These are phyloP conservation scores for Rhizopogon roseolus DNA, from an alignment of 768 basidiomycete genomes.

Conservation along the genomic window DNA sequence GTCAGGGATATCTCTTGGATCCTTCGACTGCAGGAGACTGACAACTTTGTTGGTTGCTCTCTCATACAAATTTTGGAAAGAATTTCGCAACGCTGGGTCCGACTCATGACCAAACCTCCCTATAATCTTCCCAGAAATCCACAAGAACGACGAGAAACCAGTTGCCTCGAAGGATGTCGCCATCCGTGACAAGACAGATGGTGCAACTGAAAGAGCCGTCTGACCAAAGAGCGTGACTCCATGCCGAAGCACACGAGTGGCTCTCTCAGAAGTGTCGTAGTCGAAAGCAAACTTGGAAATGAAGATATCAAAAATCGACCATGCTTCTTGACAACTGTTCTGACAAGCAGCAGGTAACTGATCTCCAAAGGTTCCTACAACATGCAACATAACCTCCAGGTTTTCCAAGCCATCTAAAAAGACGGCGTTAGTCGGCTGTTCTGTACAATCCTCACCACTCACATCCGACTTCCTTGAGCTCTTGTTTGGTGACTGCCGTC, in stretches of 20 bases:
- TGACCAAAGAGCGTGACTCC: slow-evolving; percentile 79
- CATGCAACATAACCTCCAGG: slow-evolving; percentile 84
- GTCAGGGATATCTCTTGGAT: slow-evolving; percentile 78
- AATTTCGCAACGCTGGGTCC: slow-evolving; percentile 45
- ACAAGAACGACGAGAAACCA: slow-evolving; percentile 82
- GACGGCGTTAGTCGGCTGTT: slow-evolving; percentile 7
- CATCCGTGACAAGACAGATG: slow-evolving; percentile 73
- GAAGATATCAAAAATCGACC: slow-evolving; percentile 79
- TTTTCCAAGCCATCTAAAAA: slow-evolving; percentile 80
- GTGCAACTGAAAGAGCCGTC: slow-evolving; percentile 59
- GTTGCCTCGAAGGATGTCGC: slow-evolving; percentile 72
- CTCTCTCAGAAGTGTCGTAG: slow-evolving; percentile 75
- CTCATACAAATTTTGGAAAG: slow-evolving; percentile 69
- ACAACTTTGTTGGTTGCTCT: slow-evolving; percentile 69
- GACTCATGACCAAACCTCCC: slow-evolving; percentile 68
- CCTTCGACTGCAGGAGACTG: slow-evolving; percentile 59
- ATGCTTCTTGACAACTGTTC: slow-evolving; percentile 74
- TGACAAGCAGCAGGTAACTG: slow-evolving; percentile 78
- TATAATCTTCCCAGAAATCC: slow-evolving; percentile 91
- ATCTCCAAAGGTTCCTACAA: slow-evolving; percentile 79
- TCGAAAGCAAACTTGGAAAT: slow-evolving; percentile 73
- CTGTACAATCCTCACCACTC: slow-evolving; percentile 22
- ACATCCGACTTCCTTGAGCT: slow-evolving; percentile 67
- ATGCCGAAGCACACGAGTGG: slow-evolving; percentile 78
- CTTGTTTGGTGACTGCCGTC: slow-evolving; percentile 58